Percentiles rank a stretch among this genome's conserved stretches.
phyloP scores from a whole-genome alignment of 352 stramenopile species.

The Phytophthora syringae region DNA sequence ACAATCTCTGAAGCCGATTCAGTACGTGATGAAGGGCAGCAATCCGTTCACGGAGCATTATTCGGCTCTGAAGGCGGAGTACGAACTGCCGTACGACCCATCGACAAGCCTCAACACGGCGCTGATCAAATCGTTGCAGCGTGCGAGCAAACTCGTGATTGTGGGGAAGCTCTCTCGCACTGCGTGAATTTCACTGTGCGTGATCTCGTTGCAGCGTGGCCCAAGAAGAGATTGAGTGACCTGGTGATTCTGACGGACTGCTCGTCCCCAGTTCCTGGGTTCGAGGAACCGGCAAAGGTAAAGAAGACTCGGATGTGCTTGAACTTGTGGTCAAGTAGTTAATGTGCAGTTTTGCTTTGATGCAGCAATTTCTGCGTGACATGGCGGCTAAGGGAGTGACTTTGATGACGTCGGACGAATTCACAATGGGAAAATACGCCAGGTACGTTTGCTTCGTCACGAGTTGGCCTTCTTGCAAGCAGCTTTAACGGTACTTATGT shows the following conservation, averaged over 20 bases:
- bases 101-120: slow-evolving; percentile 66
- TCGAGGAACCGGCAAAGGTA: slow-evolving; percentile 60
- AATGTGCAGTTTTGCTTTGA: neutral
- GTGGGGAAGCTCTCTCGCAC: slow-evolving; percentile 95
- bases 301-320: neutral
- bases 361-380: slow-evolving; percentile 58
- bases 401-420: slow-evolving; percentile 51
- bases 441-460: neutral
- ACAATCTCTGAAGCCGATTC: slow-evolving; percentile 52
- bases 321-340: neutral
- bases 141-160: slow-evolving; percentile 80
- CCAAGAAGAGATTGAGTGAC: slow-evolving; percentile 57
- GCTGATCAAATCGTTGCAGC: slow-evolving; percentile 84
- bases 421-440: slow-evolving; percentile 21
- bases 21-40: too few species aligned
- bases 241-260: slow-evolving; percentile 75
- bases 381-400: slow-evolving; percentile 58
- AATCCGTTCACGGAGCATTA: too few species aligned
- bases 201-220: slow-evolving; percentile 89
- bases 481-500: neutral
- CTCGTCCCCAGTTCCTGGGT: slow-evolving; percentile 62
- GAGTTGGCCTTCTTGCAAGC: neutral
- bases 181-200: slow-evolving; percentile 96
- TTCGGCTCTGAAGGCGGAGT: slow-evolving; percentile 91
- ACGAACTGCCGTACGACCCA: slow-evolving; percentile 53